phyloP scores from a whole-genome alignment of 768 basidiomycete species.

The Tricholoma bakamatsutake region DNA sequence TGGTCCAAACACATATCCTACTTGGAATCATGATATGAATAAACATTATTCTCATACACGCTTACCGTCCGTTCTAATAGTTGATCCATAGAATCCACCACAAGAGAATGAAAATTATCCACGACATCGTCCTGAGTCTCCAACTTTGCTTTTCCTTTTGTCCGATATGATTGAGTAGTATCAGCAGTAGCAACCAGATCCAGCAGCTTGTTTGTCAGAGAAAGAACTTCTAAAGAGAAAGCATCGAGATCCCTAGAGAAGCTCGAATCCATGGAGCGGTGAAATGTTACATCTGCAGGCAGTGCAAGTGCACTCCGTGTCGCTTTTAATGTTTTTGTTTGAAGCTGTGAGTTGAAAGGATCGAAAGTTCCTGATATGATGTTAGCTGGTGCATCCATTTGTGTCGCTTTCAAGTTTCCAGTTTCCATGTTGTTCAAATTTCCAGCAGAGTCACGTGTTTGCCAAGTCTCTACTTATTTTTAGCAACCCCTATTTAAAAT shows the following conservation, averaged over 20 bases:
- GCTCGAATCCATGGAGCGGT: constrained; percentile 74
- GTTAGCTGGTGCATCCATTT: background rate
- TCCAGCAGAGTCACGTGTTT: background rate
- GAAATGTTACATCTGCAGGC: constrained; percentile 79
- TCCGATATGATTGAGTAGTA: constrained; percentile 18
- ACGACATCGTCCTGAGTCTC: constrained; percentile 74
- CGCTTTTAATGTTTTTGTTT: constrained; percentile 54
- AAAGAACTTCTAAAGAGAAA: constrained; percentile 60
- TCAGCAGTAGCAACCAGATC: constrained; percentile 41
- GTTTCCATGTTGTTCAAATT: too few species aligned
- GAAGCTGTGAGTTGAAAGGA: constrained; percentile 51
- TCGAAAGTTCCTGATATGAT: constrained; percentile 32
- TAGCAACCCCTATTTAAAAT: background rate
- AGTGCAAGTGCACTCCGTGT: constrained; percentile 58
- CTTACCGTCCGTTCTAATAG: constrained; percentile 80
- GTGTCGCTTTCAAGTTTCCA: too few species aligned
- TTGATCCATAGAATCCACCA: constrained; percentile 83
- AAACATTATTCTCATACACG: constrained; percentile 1
- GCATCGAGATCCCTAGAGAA: constrained; percentile 68
- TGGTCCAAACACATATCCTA: constrained; percentile 85
- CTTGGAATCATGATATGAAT: background rate
- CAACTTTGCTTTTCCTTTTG: constrained; percentile 52
- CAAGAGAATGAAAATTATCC: constrained; percentile 70
- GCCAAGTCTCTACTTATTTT: background rate
- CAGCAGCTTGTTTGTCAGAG: constrained; percentile 61